A percentile compares a stretch with the other conserved stretches of the same genome.
phyloP scores from a whole-genome alignment of 1,284 basidiomycete species.

The Austroboletus sp. region DNA sequence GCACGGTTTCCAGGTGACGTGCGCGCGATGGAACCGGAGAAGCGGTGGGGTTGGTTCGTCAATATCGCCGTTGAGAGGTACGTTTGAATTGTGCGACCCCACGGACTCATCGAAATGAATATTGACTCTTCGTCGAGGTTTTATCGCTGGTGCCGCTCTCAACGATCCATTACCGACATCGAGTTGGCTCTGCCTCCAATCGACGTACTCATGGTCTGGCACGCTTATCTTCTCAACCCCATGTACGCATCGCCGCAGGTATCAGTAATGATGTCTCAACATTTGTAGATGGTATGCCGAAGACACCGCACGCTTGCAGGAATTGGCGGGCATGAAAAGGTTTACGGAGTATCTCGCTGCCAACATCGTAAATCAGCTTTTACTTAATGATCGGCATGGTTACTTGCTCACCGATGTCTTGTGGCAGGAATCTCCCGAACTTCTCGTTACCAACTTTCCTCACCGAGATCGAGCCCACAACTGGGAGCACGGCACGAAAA shows the following conservation, averaged over 20 bases:
- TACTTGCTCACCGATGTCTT: neutral
- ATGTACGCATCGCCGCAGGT: conserved; percentile 18
- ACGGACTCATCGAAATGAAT: neutral
- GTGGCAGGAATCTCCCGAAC: conserved; percentile 11
- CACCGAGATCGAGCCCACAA: conserved; percentile 7
- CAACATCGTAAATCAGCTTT: neutral
- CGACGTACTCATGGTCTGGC: conserved; percentile 45
- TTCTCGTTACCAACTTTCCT: conserved; percentile 14
- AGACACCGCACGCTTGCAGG: conserved; percentile 20
- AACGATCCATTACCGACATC: neutral
- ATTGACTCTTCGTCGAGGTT: conserved; percentile 8
- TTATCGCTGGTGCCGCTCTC: conserved; percentile 15
- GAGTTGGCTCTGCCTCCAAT: conserved; percentile 32
- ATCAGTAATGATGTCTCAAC: neutral
- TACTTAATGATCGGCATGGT: neutral
- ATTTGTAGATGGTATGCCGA: conserved; percentile 33
- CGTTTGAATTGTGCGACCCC: no score
- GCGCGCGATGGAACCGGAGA: conserved; percentile 17
- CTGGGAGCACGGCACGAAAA: conserved; percentile 26
- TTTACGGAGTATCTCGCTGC: conserved; percentile 15
- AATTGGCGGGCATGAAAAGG: conserved; percentile 12
- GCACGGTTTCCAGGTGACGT: conserved; percentile 11
- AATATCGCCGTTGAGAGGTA: conserved; percentile 28
- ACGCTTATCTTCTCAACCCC: conserved; percentile 42
- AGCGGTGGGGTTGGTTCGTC: conserved; percentile 29